These are phyloP conservation scores for Incumbomyces delicatus DNA, from an alignment of 2,329 filamentous ascomycete species.

Conservation along the genomic window DNA sequence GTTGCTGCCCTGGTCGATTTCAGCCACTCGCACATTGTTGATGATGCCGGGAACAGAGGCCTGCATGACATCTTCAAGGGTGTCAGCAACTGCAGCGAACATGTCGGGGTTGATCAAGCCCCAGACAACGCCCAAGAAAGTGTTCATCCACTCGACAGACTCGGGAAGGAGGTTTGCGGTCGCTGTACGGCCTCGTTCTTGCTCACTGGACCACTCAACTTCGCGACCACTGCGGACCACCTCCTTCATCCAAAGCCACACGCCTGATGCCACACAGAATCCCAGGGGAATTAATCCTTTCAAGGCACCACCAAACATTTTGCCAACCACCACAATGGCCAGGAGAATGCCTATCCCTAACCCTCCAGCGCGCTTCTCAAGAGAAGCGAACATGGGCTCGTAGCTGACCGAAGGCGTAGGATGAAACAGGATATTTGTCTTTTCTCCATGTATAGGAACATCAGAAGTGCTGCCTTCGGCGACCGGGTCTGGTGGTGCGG, in stretches of 20 bases:
- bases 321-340: slow-evolving; percentile 66
- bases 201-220: slow-evolving; percentile 79
- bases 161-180: slow-evolving; percentile 84
- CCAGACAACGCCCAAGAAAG: slow-evolving; percentile 74
- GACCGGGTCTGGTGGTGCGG: slow-evolving; percentile 79
- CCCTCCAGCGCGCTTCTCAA: slow-evolving; percentile 65
- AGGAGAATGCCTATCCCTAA: slow-evolving; percentile 63
- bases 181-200: slow-evolving; percentile 72
- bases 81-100: slow-evolving; percentile 87
- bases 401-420: slow-evolving; percentile 84
- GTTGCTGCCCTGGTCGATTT: slow-evolving; percentile 89
- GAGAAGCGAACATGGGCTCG: slow-evolving; percentile 69
- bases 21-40: slow-evolving; percentile 87
- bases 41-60: slow-evolving; percentile 84
- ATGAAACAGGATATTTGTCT: slow-evolving; percentile 92
- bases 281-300: slow-evolving; percentile 67
- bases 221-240: slow-evolving; percentile 72
- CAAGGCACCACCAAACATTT: slow-evolving; percentile 66
- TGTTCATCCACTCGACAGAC: slow-evolving; percentile 95
- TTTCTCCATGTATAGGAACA: slow-evolving; percentile 90
- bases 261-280: slow-evolving; percentile 61
- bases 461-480: slow-evolving; percentile 76
- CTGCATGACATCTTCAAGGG: slow-evolving; percentile 91
- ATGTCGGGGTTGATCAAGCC: slow-evolving; percentile 89
- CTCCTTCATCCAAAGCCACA: slow-evolving; percentile 86